Base-by-base conservation (phyloP, 2,329 filamentous ascomycete species). In the Echinosphaeria canescens region DNA sequence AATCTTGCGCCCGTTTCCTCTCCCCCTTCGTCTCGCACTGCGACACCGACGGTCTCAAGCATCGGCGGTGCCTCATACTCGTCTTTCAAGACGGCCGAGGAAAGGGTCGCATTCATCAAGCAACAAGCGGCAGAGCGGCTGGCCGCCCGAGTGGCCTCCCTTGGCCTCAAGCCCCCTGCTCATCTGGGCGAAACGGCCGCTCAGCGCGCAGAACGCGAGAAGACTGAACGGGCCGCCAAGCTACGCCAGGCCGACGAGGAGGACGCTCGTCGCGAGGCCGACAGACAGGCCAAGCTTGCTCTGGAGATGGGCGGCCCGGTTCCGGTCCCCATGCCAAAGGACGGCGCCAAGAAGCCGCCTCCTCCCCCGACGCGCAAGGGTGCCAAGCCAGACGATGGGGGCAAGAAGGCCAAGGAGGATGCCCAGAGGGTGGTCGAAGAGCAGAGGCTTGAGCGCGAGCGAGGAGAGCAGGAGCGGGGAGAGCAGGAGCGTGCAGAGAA, bases 81-180 rank as follows among this genome's bases (percentile, higher is more conserved):
- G 3, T 66, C 80, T 4, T 90, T 88, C 46, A 80, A 78, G 49
- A 92, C 84, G 0, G 75, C 84, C 1, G 84, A 95, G 48, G 85
- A 98, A 42, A 70, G 88, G 29, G 82, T 90, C 19, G 82, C 85
- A 5, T 92, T 90, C 42, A 93, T 95, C 43, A 91, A 90, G 46
- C 84, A 93, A 47, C 85, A 93, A 46, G 90, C 88, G 7, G 84
- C 95, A 47, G 80, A 85, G 44, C 79, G 85, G 31, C 95, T 98
- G 75, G 85, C 88, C 19, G 88, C 95, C 48, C 74, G 88, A 32
- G 66, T 98, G 40, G 88, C 88, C 32, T 85, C 85, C 25, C 65
- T 95, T 33, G 88, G 88, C 19, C 75, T 98, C 43, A 91, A 81
- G 47, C 71, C 81, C 16, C 75, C 79, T 5, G 59, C 60, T 12